Evolutionary conservation across 2,329 filamentous ascomycete species (phyloP).

Genomic region (Didymella pomorum): DNA sequence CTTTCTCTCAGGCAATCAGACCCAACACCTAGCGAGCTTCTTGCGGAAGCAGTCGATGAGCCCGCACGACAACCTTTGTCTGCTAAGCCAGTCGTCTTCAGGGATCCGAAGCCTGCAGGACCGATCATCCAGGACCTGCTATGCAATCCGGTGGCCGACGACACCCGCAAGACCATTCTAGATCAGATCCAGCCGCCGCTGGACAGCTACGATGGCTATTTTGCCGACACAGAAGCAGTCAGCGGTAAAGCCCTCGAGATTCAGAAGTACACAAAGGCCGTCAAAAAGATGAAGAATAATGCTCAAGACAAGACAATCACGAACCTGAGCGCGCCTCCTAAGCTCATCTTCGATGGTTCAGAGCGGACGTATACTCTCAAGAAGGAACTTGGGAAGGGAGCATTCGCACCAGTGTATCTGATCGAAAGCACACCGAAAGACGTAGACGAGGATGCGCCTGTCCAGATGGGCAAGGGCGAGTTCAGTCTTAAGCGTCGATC

Average conservation of each 20-base stretch:
- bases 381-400: constrained; percentile 87
- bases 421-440: constrained; percentile 74
- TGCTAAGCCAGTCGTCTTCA: constrained; percentile 52
- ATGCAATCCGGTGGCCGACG: constrained; percentile 89
- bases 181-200: constrained; percentile 76
- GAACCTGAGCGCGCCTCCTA: constrained; percentile 66
- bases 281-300: constrained; percentile 64
- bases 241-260: constrained; percentile 78
- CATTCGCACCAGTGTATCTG: constrained; percentile 94
- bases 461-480: constrained; percentile 68
- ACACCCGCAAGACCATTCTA: constrained; percentile 77
- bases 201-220: constrained; percentile 78
- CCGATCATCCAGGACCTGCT: constrained; percentile 82
- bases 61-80: constrained; percentile 27
- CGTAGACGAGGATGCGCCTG: constrained; percentile 53
- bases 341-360: constrained; percentile 72
- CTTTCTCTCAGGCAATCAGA: constrained; percentile 60
- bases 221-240: constrained; percentile 70
- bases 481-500: constrained; percentile 65
- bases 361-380: constrained; percentile 77
- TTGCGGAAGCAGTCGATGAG: constrained; percentile 18
- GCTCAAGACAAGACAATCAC: constrained; percentile 68
- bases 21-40: constrained; percentile 34
- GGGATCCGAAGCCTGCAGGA: constrained; percentile 60
- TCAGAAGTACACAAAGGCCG: constrained; percentile 77